Base-by-base conservation (phyloP, 306 rosid species). In the Prunus davidiana region DNA sequence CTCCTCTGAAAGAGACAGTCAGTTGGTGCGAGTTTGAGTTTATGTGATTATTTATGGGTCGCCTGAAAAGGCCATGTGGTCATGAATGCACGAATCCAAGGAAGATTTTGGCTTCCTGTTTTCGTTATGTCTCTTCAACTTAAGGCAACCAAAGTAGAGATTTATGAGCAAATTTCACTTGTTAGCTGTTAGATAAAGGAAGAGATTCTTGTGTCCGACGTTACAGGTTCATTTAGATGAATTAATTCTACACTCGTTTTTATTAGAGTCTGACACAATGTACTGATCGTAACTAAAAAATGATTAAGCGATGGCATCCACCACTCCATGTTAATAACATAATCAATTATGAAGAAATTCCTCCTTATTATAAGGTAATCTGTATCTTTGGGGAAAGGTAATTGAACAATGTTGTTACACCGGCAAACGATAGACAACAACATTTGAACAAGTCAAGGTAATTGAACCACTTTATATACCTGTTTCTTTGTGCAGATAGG, bases 1-100 rank as follows among this genome's bases (percentile, higher is more conserved):
- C 50, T 57, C 67, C 68, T 43, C 10, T 56, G 54, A 8, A 72
- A 22, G 66, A 72, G 76, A 57, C 55, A 72, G 12, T 20, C 63
- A 22, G 22, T 22, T 22, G 15, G 60, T 28, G 20, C 32, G 64
- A 12, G 41, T 54, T 38, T 24, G 69, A 75, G 75, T 27, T 25
- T 22, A 11, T 41, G 16, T 41, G 72, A 75, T 80, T 19, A 28
- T 2, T 18, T 58, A 12, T 61, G n/a, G 2, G 43, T 38, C 43
- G 2, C 46, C 22, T 8, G 16, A 20, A 45, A 28, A 28, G 22
- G 8, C 62, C 80, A 15, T 54, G 38, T 69, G 30, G 28, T 18
- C n/a, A 25, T 51, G 28, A 14, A 25, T 2, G 8, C 11, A 50
- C 54, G 60, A 67, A 67, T 60, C 79, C 79, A 38, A 74, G n/a